A percentile compares a stretch with the other conserved stretches of the same genome.
phyloP scores from a whole-genome alignment of 1,284 basidiomycete genomes.

The Ustilago lituana region DNA sequence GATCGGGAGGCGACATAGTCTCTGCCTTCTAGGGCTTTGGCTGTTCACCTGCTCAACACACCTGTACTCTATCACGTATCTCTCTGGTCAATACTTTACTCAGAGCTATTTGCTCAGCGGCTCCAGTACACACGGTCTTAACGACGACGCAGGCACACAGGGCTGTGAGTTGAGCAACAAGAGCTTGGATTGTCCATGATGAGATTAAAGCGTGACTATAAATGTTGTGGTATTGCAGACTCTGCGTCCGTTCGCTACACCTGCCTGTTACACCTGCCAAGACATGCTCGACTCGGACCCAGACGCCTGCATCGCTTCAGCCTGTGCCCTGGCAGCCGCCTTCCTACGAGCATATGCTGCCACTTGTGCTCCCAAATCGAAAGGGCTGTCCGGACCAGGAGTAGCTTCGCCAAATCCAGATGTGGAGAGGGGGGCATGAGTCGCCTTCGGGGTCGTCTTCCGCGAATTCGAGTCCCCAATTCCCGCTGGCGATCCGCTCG shows the following conservation, averaged over 20 bases:
- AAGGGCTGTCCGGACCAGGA: conserved; percentile 28
- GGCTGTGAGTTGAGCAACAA: too few species aligned
- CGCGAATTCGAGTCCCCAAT: conserved; percentile 23
- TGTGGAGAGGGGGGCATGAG: conserved; percentile 7
- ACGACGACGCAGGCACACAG: too few species aligned
- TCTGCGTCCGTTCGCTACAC: too few species aligned
- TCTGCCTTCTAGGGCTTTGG: too few species aligned
- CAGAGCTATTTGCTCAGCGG: too few species aligned
- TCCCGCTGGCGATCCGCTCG: conserved; percentile 4
- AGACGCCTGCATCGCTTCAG: conserved; percentile 24
- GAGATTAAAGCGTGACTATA: conserved; percentile 14
- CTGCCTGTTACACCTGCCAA: conserved; percentile 2
- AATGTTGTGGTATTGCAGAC: too few species aligned
- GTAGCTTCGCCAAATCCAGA: conserved; percentile 2
- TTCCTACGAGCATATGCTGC: conserved; percentile 40
- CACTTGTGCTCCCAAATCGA: conserved; percentile 42
- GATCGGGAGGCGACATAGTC: too few species aligned
- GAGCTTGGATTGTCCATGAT: not conserved
- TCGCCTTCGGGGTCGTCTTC: conserved; percentile 32
- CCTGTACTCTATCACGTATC: conserved; percentile 10
- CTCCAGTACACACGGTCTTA: too few species aligned
- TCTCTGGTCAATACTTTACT: not conserved
- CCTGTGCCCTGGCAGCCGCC: conserved; percentile 28
- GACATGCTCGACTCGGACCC: conserved; percentile 9
- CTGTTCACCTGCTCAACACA: not conserved